These are phyloP conservation scores for Colletotrichum plurivorum DNA, from an alignment of 2,329 filamentous ascomycete genomes.

Conservation along the genomic window DNA sequence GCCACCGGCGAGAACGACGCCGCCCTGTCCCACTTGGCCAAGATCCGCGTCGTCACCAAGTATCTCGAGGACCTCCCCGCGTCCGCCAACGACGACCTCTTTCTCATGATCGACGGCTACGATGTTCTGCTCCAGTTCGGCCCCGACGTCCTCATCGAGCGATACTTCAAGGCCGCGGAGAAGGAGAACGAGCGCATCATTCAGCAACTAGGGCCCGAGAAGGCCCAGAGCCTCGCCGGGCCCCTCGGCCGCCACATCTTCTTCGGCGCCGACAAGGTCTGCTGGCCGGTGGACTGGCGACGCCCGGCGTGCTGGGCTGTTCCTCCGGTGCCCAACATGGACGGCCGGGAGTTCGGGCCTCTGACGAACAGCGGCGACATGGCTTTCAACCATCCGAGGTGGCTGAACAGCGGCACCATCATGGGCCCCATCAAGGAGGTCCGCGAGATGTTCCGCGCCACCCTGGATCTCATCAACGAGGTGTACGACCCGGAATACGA, in stretches of 20 bases:
- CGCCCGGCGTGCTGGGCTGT: slow-evolving; percentile 57
- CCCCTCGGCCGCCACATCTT: slow-evolving; percentile 56
- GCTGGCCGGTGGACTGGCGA: slow-evolving; percentile 54
- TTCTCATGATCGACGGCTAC: slow-evolving; percentile 74
- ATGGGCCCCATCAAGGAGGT: slow-evolving; percentile 55
- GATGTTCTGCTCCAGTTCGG: slow-evolving; percentile 78
- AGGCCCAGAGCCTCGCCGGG: slow-evolving; percentile 47
- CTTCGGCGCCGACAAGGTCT: slow-evolving; percentile 61
- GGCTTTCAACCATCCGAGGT: slow-evolving; percentile 52
- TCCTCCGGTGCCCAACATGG: slow-evolving; percentile 52
- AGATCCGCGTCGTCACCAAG: slow-evolving; percentile 53
- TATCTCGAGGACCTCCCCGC: slow-evolving; percentile 49
- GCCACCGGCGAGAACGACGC: slow-evolving; percentile 52
- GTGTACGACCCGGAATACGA: slow-evolving; percentile 51
- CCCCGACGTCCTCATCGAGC: slow-evolving; percentile 71
- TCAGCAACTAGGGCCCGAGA: slow-evolving; percentile 61
- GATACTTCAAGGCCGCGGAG: slow-evolving; percentile 70
- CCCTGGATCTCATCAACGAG: slow-evolving; percentile 49
- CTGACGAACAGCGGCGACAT: slow-evolving; percentile 50
- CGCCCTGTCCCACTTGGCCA: slow-evolving; percentile 55
- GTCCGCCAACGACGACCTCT: slow-evolving; percentile 67
- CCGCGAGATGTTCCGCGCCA: slow-evolving; percentile 49
- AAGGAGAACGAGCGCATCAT: slow-evolving; percentile 67
- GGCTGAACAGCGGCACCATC: slow-evolving; percentile 62
- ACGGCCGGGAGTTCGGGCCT: slow-evolving; percentile 52